Percentiles rank a stretch among this genome's conserved stretches.
These are phyloP conservation scores for Oryza glaberrima DNA, from an alignment of 176 grass and related monocot genomes.

Conservation along the genomic window DNA sequence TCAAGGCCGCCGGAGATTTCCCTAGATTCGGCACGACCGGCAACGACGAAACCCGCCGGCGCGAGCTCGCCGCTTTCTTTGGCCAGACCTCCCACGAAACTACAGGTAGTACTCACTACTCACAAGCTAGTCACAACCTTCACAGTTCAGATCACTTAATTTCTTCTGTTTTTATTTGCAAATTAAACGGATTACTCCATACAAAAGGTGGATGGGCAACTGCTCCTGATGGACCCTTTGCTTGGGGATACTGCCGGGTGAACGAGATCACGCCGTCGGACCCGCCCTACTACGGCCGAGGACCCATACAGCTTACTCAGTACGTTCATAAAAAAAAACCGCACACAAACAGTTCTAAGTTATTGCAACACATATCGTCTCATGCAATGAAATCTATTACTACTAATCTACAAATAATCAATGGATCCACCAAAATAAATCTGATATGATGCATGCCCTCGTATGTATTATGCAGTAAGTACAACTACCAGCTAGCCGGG, in stretches of 20 bases:
- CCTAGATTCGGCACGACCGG: slow-evolving; percentile 37
- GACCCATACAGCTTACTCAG: slow-evolving; percentile 62
- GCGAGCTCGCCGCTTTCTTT: slow-evolving; percentile 59
- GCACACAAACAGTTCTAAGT: too few relatives aligned
- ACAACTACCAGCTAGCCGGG: slow-evolving; percentile 56
- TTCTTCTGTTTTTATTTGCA: not conserved
- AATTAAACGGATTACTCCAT: too few relatives aligned
- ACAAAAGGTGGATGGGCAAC: too few relatives aligned
- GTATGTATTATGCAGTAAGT: slow-evolving; percentile 24
- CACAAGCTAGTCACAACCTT: too few relatives aligned
- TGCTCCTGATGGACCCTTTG: slow-evolving; percentile 31
- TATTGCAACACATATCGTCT: too few relatives aligned
- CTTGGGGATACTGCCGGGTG: slow-evolving; percentile 64
- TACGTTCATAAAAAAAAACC: not conserved
- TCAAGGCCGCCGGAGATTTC: slow-evolving; percentile 46
- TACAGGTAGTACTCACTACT: slow-evolving; percentile 24
- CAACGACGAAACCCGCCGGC: not conserved
- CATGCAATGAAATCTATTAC: too few relatives aligned
- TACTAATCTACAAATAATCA: too few relatives aligned
- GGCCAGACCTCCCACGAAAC: slow-evolving; percentile 69
- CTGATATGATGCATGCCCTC: too few relatives aligned
- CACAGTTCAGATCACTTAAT: too few relatives aligned
- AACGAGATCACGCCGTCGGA: slow-evolving; percentile 23
- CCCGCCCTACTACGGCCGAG: slow-evolving; percentile 47
- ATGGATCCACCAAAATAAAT: too few relatives aligned